These are phyloP conservation scores for Termitomyces sp. DNA, from an alignment of 768 basidiomycete species.

Conservation along the genomic window DNA sequence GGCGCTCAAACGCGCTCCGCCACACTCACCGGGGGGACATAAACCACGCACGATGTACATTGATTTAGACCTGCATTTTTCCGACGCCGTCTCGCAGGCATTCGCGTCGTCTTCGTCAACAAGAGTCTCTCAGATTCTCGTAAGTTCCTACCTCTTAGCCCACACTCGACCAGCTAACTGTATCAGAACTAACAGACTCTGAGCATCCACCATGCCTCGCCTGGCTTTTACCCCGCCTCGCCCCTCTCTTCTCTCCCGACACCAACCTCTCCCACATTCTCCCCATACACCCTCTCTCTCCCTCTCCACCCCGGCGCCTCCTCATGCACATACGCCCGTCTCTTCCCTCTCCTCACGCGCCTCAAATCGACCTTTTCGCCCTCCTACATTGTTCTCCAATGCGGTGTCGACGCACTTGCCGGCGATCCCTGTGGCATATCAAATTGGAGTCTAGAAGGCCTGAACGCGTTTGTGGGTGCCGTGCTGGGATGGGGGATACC, in stretches of 20 bases:
- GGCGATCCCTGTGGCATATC: constrained; percentile 76
- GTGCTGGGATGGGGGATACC: constrained; percentile 6
- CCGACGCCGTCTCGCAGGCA: constrained; percentile 81
- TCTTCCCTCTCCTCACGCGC: constrained; percentile 63
- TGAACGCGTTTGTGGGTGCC: constrained; percentile 61
- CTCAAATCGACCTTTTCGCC: constrained; percentile 62
- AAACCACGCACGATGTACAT: constrained; percentile 80
- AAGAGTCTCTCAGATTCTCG: constrained; percentile 40
- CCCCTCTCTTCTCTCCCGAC: constrained; percentile 41
- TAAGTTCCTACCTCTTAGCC: constrained; percentile 18
- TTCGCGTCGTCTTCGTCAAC: constrained; percentile 43
- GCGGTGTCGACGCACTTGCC: constrained; percentile 82
- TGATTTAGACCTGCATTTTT: constrained; percentile 90
- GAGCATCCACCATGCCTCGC: constrained; percentile 78
- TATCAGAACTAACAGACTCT: constrained; percentile 47
- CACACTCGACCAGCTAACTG: background rate
- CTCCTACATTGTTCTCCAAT: constrained; percentile 78
- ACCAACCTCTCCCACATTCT: constrained; percentile 28
- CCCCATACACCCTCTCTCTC: constrained; percentile 73
- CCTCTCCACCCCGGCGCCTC: constrained; percentile 76
- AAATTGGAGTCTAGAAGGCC: constrained; percentile 59
- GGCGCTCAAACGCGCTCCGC: constrained; percentile 44
- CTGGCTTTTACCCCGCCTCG: constrained; percentile 80
- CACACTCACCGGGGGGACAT: constrained; percentile 12
- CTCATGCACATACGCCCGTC: constrained; percentile 47